Evolutionary conservation across 352 stramenopile species (phyloP), one percentile per base, ranked within the genome.

Genomic region (Aphanomyces stellatus): DNA sequence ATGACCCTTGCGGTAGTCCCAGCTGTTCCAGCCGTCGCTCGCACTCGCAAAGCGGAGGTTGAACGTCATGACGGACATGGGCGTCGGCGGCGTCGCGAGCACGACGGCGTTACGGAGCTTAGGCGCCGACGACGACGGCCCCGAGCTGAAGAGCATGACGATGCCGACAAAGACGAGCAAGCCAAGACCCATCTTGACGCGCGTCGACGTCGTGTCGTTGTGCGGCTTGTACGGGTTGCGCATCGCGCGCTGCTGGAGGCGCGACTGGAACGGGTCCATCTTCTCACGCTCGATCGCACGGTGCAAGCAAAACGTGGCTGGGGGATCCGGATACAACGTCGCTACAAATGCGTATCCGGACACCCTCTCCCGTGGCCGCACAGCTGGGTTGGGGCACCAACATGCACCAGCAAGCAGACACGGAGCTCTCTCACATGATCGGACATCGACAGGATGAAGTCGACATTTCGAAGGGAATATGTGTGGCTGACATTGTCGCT

Each of bases 21-120:
- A 91, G 67, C 79, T 78, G 71, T 89, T 88, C 55, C 62, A 72
- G 15, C 81, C 82, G 65, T 91, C 82, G 40, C 73, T 81, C 2
- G 70, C 82, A 22, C 80, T 78, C 2, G 79, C 82, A 62, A 88
- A 91, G 51, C 82, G 78, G 66, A 91, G 60, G 73, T 91, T 91
- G 71, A 91, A 91, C n/a, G 82, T 91, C 82, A 91, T 91, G 65
- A 91, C 71, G 57, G 87, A 87, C 62, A 94, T 70, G 17, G 80
- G 76, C 40, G 76, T 72, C n/a, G 74, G 72, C 40, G 72, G 59
- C 62, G 73, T 65, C 5, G 65, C 64, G 13, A 8, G 62, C 19
- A 53, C 76, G 2, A 70, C 80, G 59, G 24, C 73, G 79, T 40
- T 75, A 73, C 0, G 70, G 77, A 71, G 4, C 49, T 57, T 57